Conservation (phyloP, 768 basidiomycete genomes). For the Paxillus ammoniavirescens region DNA sequence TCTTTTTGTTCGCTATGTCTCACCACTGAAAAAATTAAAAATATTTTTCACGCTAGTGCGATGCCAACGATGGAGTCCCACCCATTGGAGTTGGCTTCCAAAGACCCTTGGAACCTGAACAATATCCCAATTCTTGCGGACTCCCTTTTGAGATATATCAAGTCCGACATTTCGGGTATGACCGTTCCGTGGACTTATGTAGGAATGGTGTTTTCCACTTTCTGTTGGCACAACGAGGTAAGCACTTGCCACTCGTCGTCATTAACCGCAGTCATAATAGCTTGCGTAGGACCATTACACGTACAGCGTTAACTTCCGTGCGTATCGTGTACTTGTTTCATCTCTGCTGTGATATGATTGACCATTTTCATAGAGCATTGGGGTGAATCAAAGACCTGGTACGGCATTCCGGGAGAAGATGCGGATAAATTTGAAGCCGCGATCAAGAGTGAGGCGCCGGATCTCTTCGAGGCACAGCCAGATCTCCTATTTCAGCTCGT, state of each 20-base stretch:
- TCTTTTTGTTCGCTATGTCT: conserved; percentile 12
- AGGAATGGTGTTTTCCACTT: conserved; percentile 98
- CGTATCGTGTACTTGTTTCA: conserved; percentile 30
- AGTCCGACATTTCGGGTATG: conserved; percentile 99
- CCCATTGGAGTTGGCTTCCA: conserved; percentile 81
- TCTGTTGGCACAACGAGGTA: conserved; percentile 99
- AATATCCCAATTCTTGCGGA: conserved; percentile 93
- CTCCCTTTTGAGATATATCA: conserved; percentile 94
- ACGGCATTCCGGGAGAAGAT: conserved; percentile 94
- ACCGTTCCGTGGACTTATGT: conserved; percentile 99
- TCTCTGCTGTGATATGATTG: conserved; percentile 24
- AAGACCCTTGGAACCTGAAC: conserved; percentile 96
- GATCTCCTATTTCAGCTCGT: conserved; percentile 96
- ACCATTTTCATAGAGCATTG: conserved; percentile 75
- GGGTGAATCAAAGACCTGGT: conserved; percentile 99
- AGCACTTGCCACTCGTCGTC: conserved; percentile 22
- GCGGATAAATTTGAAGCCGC: conserved; percentile 96
- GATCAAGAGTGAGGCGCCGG: conserved; percentile 92
- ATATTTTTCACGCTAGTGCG: conserved; percentile 49
- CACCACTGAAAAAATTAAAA: conserved; percentile 25
- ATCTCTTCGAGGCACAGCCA: conserved; percentile 96
- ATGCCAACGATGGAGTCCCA: conserved; percentile 96
- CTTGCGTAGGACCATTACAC: conserved; percentile 87
- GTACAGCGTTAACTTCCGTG: conserved; percentile 92
- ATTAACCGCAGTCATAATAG: conserved; percentile 22